phyloP scores from a whole-genome alignment of 1,284 basidiomycete species.

The Hemileia vastatrix region DNA sequence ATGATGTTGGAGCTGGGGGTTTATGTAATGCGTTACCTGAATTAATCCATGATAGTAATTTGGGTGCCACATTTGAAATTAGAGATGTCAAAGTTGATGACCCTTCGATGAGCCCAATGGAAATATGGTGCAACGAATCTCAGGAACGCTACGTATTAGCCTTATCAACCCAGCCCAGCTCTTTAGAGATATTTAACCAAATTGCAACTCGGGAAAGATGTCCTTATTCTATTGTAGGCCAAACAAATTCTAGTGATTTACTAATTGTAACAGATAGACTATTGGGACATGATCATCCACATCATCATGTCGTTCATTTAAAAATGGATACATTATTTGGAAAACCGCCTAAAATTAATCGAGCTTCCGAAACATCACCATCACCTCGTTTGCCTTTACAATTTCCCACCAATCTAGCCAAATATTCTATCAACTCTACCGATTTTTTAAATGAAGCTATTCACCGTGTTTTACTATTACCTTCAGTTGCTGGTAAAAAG shows the following conservation, averaged over 20 bases:
- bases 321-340: slow-evolving; percentile 95
- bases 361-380: slow-evolving; percentile 56
- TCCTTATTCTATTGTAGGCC: slow-evolving; percentile 85
- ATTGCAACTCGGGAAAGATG: slow-evolving; percentile 84
- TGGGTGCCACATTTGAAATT: slow-evolving; percentile 91
- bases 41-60: slow-evolving; percentile 82
- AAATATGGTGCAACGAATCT: slow-evolving; percentile 99
- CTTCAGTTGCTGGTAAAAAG: slow-evolving; percentile 85
- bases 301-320: too few species aligned
- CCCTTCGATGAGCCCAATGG: slow-evolving; percentile 92
- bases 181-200: slow-evolving; percentile 53
- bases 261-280: slow-evolving; percentile 83
- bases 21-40: slow-evolving; percentile 94
- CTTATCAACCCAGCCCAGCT: slow-evolving; percentile 31
- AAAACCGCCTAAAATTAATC: slow-evolving; percentile 86
- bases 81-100: slow-evolving; percentile 86
- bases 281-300: slow-evolving; percentile 59
- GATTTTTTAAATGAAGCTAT: slow-evolving; percentile 54
- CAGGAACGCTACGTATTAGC: slow-evolving; percentile 97
- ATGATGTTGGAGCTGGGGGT: slow-evolving; percentile 96
- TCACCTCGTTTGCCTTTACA: slow-evolving; percentile 60
- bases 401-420: slow-evolving; percentile 1
- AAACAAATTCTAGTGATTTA: slow-evolving; percentile 58
- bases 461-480: slow-evolving; percentile 75
- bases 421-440: too few species aligned